A percentile compares a stretch with the other conserved stretches of the same genome.
phyloP scores from a whole-genome alignment of 768 basidiomycete species.

The Saitozyma podzolica region DNA sequence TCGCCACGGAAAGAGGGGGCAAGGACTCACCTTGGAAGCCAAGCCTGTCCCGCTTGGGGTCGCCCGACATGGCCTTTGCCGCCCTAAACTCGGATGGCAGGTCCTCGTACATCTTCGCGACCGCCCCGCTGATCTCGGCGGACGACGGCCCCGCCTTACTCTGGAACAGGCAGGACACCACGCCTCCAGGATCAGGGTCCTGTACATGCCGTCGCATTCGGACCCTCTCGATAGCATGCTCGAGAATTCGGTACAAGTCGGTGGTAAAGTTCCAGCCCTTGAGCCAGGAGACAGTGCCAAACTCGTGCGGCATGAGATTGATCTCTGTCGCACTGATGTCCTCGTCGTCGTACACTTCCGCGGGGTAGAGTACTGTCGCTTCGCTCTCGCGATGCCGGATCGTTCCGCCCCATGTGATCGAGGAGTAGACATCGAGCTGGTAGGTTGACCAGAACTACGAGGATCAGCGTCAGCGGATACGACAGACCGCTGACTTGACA shows the following conservation, averaged over 20 bases:
- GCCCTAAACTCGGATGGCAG: conserved; percentile 32
- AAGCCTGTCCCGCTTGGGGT: conserved; percentile 26
- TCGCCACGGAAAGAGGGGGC: background rate
- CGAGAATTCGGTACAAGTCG: conserved; percentile 44
- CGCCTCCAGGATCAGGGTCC: conserved; percentile 5
- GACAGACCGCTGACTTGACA: background rate
- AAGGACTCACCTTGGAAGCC: conserved; percentile 38
- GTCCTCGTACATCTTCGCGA: conserved; percentile 22
- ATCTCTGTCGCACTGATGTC: conserved; percentile 24
- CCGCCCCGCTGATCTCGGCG: conserved; percentile 20
- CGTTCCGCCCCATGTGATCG: conserved; percentile 39
- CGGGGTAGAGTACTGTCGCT: conserved; percentile 39
- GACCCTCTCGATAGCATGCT: conserved; percentile 25
- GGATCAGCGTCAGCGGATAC: background rate
- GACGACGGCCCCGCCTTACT: conserved; percentile 8
- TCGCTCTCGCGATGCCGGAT: conserved; percentile 37
- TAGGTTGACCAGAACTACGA: conserved; percentile 43
- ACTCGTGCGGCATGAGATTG: too few species aligned
- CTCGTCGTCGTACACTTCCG: conserved; percentile 37
- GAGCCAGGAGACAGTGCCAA: conserved; percentile 21
- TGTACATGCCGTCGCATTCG: conserved; percentile 7
- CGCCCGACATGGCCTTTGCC: conserved; percentile 25
- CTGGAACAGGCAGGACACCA: conserved; percentile 14
- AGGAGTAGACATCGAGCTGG: conserved; percentile 33
- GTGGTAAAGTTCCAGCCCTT: conserved; percentile 42